A percentile compares a stretch with the other conserved stretches of the same genome.
phyloP scores from a whole-genome alignment of 306 rosid genomes.

The Erythrophleum fordii region DNA sequence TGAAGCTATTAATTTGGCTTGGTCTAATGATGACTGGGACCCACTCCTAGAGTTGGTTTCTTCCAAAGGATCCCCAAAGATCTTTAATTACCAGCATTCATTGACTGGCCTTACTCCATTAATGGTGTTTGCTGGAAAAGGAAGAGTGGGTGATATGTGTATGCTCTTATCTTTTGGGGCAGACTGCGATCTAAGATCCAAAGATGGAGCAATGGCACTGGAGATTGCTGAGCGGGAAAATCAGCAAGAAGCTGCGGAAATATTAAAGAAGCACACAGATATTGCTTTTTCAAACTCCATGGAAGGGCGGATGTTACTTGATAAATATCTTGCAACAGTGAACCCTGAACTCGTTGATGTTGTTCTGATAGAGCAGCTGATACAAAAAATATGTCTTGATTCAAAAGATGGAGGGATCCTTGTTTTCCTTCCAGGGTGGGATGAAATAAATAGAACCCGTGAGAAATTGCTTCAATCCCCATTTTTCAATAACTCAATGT shows the following conservation, averaged over 20 bases:
- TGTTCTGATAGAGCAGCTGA: constrained; percentile 71
- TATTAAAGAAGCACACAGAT: constrained; percentile 62
- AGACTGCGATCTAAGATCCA: constrained; percentile 66
- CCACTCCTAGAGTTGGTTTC: constrained; percentile 76
- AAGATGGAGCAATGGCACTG: constrained; percentile 71
- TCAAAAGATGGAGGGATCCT: constrained; percentile 91
- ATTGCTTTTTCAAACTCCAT: constrained; percentile 51
- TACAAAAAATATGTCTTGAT: constrained; percentile 74
- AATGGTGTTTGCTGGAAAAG: constrained; percentile 93
- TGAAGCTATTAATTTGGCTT: constrained; percentile 86
- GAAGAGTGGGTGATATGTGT: constrained; percentile 80
- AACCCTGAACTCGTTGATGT: constrained; percentile 74
- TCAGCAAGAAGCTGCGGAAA: constrained; percentile 64
- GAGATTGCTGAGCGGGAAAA: constrained; percentile 71
- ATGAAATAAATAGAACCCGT: constrained; percentile 80
- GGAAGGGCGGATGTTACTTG: constrained; percentile 54
- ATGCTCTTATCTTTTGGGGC: constrained; percentile 87
- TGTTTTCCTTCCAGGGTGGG: constrained; percentile 98
- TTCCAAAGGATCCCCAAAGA: constrained; percentile 52
- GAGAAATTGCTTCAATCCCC: constrained; percentile 62
- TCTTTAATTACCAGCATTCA: constrained; percentile 86
- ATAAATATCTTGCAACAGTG: constrained; percentile 60
- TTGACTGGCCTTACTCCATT: constrained; percentile 73
- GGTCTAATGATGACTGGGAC: constrained; percentile 81
- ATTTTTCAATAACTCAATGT: constrained; percentile 61